Percentiles rank a stretch among this genome's conserved stretches.
phyloP scores from a whole-genome alignment of 805 yeast genomes.

The Debaryomyces tyrocola region DNA sequence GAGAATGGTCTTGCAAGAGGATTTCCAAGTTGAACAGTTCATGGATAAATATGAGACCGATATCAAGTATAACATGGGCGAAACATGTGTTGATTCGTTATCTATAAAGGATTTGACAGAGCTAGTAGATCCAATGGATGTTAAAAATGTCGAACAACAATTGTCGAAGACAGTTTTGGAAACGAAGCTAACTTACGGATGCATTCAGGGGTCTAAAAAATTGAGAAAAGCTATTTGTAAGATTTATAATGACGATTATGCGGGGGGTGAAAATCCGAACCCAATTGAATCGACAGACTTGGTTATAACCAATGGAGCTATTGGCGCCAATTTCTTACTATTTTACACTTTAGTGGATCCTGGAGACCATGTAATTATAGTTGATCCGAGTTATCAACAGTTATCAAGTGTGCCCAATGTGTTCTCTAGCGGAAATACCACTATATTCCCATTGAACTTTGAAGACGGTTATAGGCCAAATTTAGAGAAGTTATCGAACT shows the following conservation, averaged over 20 bases:
- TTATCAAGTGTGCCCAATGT: slow-evolving; percentile 46
- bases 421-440: slow-evolving; percentile 37
- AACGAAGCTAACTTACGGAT: slow-evolving; percentile 43
- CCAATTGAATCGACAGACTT: slow-evolving; percentile 34
- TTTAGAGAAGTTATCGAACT: slow-evolving; percentile 24
- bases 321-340: slow-evolving; percentile 52
- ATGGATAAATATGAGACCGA: slow-evolving; percentile 50
- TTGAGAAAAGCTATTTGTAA: slow-evolving; percentile 36
- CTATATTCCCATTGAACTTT: slow-evolving; percentile 25
- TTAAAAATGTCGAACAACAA: neutral
- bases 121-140: slow-evolving; percentile 9
- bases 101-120: slow-evolving; percentile 37
- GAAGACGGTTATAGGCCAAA: slow-evolving; percentile 40
- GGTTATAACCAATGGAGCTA: slow-evolving; percentile 54
- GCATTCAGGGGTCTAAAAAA: slow-evolving; percentile 45
- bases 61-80: slow-evolving; percentile 46
- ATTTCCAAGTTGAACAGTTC: slow-evolving; percentile 53
- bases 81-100: slow-evolving; percentile 51
- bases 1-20: slow-evolving; percentile 44
- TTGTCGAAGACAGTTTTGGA: slow-evolving; percentile 16
- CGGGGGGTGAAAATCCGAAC: slow-evolving; percentile 1
- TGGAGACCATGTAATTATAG: slow-evolving; percentile 48
- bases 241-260: slow-evolving; percentile 27
- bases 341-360: slow-evolving; percentile 44
- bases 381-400: slow-evolving; percentile 53